Evolutionary conservation across 345 rosid genomes (phyloP).

Genomic region (Erucastrum elatum): DNA sequence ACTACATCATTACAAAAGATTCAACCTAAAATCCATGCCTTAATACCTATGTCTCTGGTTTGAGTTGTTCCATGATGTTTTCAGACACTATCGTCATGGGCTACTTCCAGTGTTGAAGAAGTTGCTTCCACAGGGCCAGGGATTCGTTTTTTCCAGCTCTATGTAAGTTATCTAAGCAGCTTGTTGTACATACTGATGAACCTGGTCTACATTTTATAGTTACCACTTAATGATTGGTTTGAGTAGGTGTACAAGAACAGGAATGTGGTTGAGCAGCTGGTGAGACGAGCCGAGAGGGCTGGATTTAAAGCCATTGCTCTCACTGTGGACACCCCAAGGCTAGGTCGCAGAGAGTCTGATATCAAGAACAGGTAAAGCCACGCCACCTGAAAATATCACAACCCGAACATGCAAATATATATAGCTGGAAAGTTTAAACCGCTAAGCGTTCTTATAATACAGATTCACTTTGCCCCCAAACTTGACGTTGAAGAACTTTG

Average conservation of each 20-base stretch:
- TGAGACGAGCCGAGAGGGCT: constrained; percentile 79
- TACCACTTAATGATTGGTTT: background rate
- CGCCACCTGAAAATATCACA: background rate
- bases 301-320: constrained; percentile 92
- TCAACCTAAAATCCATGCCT: too few species aligned
- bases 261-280: constrained; percentile 75
- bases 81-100: constrained; percentile 83
- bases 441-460: constrained; percentile 8
- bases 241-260: constrained; percentile 67
- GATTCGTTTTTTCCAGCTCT: constrained; percentile 81
- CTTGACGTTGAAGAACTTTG: constrained; percentile 45
- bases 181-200: background rate
- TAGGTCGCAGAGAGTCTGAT: constrained; percentile 85
- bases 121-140: constrained; percentile 91
- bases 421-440: background rate
- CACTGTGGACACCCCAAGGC: constrained; percentile 84
- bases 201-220: background rate
- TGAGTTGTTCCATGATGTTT: constrained; percentile 5
- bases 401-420: background rate
- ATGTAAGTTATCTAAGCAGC: constrained; percentile 46
- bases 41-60: too few species aligned
- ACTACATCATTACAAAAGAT: background rate
- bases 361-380: constrained; percentile 69
- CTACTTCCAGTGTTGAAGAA: constrained; percentile 86
- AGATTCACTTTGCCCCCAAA: constrained; percentile 74